These are phyloP conservation scores for Cytospora chrysosperma DNA, from an alignment of 2,329 filamentous ascomycete species.

Conservation along the genomic window DNA sequence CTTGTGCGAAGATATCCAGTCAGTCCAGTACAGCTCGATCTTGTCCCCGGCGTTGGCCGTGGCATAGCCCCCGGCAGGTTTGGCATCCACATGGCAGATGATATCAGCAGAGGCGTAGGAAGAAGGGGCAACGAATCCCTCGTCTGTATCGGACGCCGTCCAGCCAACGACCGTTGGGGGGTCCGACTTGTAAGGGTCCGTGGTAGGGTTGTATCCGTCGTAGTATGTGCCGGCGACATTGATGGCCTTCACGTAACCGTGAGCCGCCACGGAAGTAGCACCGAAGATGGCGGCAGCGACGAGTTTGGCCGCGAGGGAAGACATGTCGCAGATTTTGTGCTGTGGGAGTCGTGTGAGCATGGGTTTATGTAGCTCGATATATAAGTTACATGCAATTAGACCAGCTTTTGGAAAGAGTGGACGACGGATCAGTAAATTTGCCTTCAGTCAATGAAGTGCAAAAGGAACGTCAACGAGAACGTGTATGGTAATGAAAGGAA, in stretches of 20 bases:
- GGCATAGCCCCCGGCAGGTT: conserved; percentile 32
- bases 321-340: conserved; percentile 7
- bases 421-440: background rate
- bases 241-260: conserved; percentile 34
- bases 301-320: conserved; percentile 10
- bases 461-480: conserved; percentile 20
- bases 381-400: background rate
- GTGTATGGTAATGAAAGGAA: conserved; percentile 4
- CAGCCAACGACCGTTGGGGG: conserved; percentile 27
- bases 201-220: conserved; percentile 27
- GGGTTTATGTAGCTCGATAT: background rate
- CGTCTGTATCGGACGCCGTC: conserved; percentile 29
- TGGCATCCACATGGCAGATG: conserved; percentile 38
- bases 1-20: conserved; percentile 25
- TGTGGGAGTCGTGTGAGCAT: background rate
- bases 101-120: conserved; percentile 36
- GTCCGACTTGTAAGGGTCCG: conserved; percentile 28
- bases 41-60: conserved; percentile 33
- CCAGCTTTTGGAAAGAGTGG: conserved; percentile 15
- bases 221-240: conserved; percentile 33
- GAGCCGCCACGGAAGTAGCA: conserved; percentile 29
- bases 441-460: conserved; percentile 26
- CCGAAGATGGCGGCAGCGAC: conserved; percentile 21
- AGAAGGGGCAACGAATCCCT: conserved; percentile 40
- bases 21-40: conserved; percentile 33